A percentile compares a stretch with the other conserved stretches of the same genome.
These are phyloP conservation scores for Eimeria mitis DNA, from an alignment of 169 alveolate genomes.

Conservation along the genomic window DNA sequence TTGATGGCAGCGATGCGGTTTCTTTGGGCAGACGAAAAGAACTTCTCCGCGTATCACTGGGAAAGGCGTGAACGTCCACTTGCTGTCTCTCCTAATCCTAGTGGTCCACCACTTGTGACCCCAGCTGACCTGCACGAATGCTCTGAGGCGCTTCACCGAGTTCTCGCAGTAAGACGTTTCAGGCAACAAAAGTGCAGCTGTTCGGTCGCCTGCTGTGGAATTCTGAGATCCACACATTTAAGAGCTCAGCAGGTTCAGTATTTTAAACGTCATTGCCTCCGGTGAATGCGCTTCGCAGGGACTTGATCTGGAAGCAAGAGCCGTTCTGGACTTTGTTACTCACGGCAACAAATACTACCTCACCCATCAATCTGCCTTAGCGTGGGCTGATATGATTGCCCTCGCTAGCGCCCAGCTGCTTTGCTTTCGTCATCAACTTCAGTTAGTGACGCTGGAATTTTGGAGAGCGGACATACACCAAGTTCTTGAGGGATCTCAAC, in stretches of 20 bases:
- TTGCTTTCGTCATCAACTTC: slow-evolving; percentile 64
- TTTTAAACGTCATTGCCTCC: neutral
- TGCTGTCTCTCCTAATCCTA: neutral
- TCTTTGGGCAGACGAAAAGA: slow-evolving; percentile 30
- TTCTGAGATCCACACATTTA: neutral
- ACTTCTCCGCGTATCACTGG: slow-evolving; percentile 44
- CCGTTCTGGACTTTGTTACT: slow-evolving; percentile 7
- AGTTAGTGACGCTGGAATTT: slow-evolving; percentile 59
- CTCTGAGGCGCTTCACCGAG: slow-evolving; percentile 56
- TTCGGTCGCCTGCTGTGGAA: neutral
- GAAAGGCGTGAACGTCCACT: slow-evolving; percentile 35
- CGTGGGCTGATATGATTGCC: slow-evolving; percentile 74
- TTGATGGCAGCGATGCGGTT: slow-evolving; percentile 51
- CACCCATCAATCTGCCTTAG: slow-evolving; percentile 62
- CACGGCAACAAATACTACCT: neutral
- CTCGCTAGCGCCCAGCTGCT: slow-evolving; percentile 50
- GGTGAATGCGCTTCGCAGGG: slow-evolving; percentile 33
- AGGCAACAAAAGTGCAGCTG: neutral
- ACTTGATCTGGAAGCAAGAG: slow-evolving; percentile 52
- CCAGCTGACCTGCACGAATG: slow-evolving; percentile 60
- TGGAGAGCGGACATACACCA: slow-evolving; percentile 63
- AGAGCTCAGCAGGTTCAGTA: neutral
- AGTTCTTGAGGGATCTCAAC: slow-evolving; percentile 5
- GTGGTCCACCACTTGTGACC: slow-evolving; percentile 37
- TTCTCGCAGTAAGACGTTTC: slow-evolving; percentile 29